Conservation (phyloP, 768 basidiomycete genomes). For the Gloeostereum incarnatum region DNA sequence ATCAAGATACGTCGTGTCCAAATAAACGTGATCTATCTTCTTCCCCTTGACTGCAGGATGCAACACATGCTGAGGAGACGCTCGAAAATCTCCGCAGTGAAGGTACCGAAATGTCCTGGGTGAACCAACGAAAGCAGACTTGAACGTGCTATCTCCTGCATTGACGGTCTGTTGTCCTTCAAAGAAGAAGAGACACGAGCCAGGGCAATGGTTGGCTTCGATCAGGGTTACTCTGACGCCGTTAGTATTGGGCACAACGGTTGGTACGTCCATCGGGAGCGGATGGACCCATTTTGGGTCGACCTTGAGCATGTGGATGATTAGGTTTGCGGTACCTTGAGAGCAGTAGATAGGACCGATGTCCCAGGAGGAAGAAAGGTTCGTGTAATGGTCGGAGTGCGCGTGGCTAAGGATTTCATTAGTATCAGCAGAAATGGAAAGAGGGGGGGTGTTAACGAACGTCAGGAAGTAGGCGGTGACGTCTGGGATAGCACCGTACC, state of each 20-base stretch:
- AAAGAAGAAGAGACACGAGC: constrained; percentile 89
- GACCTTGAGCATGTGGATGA: constrained; percentile 85
- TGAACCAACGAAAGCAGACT: constrained; percentile 63
- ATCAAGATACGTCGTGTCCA: constrained; percentile 95
- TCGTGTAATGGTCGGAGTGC: constrained; percentile 96
- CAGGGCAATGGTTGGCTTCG: constrained; percentile 98
- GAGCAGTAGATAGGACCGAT: constrained; percentile 96
- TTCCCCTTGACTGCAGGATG: constrained; percentile 83
- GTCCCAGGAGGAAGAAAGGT: constrained; percentile 80
- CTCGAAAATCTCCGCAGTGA: constrained; percentile 92
- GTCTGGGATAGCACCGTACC: constrained; percentile 85
- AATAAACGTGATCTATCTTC: constrained; percentile 77
- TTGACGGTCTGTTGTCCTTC: constrained; percentile 86
- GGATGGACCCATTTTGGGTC: constrained; percentile 85
- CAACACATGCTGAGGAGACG: constrained; percentile 77
- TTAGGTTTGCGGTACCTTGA: constrained; percentile 83
- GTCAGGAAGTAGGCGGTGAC: constrained; percentile 90
- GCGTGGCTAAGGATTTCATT: constrained; percentile 57
- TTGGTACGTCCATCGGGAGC: constrained; percentile 72
- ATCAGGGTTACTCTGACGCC: constrained; percentile 89
- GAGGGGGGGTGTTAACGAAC: constrained; percentile 27
- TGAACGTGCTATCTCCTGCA: constrained; percentile 77
- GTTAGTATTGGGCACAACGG: constrained; percentile 67
- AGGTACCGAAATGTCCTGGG: constrained; percentile 73
- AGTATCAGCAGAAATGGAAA: constrained; percentile 6